Evolutionary conservation across 208 protist species (phyloP).

Genomic region (Blastocrithidia nonstop): DNA sequence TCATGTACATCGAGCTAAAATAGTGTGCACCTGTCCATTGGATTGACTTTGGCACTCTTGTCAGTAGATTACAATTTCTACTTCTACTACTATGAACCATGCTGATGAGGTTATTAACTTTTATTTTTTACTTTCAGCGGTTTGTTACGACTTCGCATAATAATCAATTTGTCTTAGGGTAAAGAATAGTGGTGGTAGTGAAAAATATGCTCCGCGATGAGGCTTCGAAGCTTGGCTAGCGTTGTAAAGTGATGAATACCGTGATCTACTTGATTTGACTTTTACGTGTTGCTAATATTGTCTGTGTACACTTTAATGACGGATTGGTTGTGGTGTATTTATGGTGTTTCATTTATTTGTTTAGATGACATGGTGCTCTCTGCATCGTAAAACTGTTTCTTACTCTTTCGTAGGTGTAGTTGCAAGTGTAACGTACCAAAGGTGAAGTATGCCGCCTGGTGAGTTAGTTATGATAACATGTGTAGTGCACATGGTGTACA

Average conservation of each 20-base stretch:
- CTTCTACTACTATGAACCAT: neutral
- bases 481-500: constrained; percentile 21
- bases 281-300: neutral
- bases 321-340: neutral
- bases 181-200: constrained; percentile 37
- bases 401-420: constrained; percentile 58
- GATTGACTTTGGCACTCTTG: neutral
- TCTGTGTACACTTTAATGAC: neutral
- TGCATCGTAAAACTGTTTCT: constrained; percentile 59
- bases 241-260: constrained; percentile 54
- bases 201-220: constrained; percentile 26
- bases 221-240: constrained; percentile 24
- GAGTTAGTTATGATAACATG: constrained; percentile 20
- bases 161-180: constrained; percentile 20
- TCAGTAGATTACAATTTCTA: neutral
- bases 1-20: constrained; percentile 49
- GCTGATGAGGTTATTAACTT: constrained; percentile 3
- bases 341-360: constrained; percentile 6
- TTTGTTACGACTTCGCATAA: constrained; percentile 34
- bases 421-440: constrained; percentile 37
- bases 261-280: neutral
- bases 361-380: constrained; percentile 19
- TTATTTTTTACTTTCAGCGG: too few species aligned
- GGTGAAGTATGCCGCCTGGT: constrained; percentile 24
- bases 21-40: constrained; percentile 29